Conservation (phyloP, 805 yeast genomes). For the Ogataea nonfermentans region DNA sequence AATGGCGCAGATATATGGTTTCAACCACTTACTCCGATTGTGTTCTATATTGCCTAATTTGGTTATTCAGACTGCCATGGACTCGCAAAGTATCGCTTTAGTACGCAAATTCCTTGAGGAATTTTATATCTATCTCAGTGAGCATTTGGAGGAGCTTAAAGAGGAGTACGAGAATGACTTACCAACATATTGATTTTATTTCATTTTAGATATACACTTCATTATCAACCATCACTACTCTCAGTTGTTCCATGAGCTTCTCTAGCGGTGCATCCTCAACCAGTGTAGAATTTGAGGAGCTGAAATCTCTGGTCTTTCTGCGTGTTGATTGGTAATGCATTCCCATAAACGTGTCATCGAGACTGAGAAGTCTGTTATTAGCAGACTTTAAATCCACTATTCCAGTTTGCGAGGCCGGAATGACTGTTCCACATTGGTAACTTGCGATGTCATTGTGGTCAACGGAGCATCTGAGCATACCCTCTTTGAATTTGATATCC, state of each 20-base stretch:
- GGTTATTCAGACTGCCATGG: conserved; percentile 79
- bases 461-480: conserved; percentile 38
- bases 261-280: conserved; percentile 5
- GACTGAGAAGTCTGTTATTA: conserved; percentile 41
- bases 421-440: conserved; percentile 52
- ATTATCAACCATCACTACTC: conserved; percentile 19
- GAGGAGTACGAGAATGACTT: conserved; percentile 49
- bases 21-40: conserved; percentile 77
- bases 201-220: conserved; percentile 16
- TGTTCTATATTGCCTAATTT: conserved; percentile 79
- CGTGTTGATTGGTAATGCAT: conserved; percentile 36
- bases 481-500: conserved; percentile 7
- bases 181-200: conserved; percentile 29
- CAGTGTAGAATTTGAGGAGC: conserved; percentile 18
- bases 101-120: conserved; percentile 54
- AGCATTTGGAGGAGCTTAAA: conserved; percentile 39
- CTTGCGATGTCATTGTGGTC: conserved; percentile 39
- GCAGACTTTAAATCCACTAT: conserved; percentile 47
- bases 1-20: conserved; percentile 60
- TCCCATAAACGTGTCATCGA: conserved; percentile 57
- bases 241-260: conserved; percentile 10
- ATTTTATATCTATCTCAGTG: conserved; percentile 51
- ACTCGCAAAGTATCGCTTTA: conserved; percentile 60
- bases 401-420: conserved; percentile 56
- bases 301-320: conserved; percentile 9